These are phyloP conservation scores for Globisporangium yorkense DNA, from an alignment of 352 stramenopile genomes.

Conservation along the genomic window DNA sequence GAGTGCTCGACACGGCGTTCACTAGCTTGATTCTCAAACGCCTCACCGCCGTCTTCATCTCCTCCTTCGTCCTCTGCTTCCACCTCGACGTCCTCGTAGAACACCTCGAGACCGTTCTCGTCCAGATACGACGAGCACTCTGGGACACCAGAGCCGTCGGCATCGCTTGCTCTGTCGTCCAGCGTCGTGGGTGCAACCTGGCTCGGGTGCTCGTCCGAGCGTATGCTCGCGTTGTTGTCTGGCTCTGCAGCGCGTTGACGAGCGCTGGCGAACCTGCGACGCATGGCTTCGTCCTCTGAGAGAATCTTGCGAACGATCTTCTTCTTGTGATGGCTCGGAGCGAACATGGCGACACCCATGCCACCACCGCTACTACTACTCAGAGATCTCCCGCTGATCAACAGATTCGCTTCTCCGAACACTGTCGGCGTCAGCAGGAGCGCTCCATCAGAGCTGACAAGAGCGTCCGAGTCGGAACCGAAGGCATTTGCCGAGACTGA, in stretches of 20 bases:
- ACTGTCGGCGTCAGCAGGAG: not conserved
- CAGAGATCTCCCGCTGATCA: not conserved
- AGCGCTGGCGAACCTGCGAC: slow-evolving; percentile 3
- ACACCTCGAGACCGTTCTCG: slow-evolving; percentile 18
- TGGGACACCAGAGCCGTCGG: no score
- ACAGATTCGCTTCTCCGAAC: not conserved
- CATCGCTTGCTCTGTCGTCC: not conserved
- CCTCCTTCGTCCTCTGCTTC: slow-evolving; percentile 14
- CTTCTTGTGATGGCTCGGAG: slow-evolving; percentile 18
- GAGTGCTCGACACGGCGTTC: not conserved
- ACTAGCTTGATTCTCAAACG: not conserved
- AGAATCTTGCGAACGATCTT: slow-evolving; percentile 34
- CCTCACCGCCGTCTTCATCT: not conserved
- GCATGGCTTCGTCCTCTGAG: slow-evolving; percentile 25
- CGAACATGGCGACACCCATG: not conserved
- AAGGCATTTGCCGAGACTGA: not conserved
- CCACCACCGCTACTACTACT: not conserved
- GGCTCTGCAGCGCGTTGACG: not conserved
- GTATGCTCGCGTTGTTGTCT: not conserved
- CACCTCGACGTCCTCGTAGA: slow-evolving; percentile 22
- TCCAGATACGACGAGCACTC: slow-evolving; percentile 17
- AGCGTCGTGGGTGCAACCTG: not conserved
- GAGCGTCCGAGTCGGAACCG: not conserved
- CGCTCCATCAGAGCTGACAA: not conserved
- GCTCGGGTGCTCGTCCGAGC: not conserved